Evolutionary conservation across 129 eudicot species (phyloP).

Genomic region (Artemisia annua): DNA sequence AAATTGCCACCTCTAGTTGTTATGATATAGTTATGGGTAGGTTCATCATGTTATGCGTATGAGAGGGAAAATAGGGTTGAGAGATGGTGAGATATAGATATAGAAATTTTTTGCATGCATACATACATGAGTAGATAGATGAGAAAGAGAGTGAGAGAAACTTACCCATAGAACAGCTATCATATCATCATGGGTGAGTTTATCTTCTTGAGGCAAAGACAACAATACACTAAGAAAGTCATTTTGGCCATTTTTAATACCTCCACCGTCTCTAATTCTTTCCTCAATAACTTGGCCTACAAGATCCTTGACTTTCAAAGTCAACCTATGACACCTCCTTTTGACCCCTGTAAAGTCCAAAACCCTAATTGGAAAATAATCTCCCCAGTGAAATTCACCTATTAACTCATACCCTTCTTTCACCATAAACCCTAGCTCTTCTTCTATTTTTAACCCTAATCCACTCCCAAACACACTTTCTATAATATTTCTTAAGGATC

Average conservation of each 20-base stretch:
- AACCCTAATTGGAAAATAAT: conserved; percentile 60
- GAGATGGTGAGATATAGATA: conserved; percentile 19
- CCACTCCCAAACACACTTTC: conserved; percentile 80
- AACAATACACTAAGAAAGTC: conserved; percentile 78
- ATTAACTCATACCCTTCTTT: conserved; percentile 81
- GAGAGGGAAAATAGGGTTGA: conserved; percentile 7
- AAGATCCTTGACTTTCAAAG: conserved; percentile 46
- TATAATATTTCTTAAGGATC: conserved; percentile 59
- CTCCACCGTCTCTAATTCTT: conserved; percentile 43
- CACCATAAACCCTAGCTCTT: conserved; percentile 62
- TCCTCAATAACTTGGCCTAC: conserved; percentile 52
- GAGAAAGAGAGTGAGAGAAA: conserved; percentile 26
- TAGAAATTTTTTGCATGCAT: neutral
- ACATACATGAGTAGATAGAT: too few species aligned
- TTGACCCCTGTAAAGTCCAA: conserved; percentile 67
- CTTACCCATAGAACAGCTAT: conserved; percentile 84
- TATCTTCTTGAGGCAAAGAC: conserved; percentile 75
- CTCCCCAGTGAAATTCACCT: conserved; percentile 70
- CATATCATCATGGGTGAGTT: conserved; percentile 60
- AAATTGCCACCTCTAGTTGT: too few species aligned
- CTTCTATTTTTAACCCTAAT: conserved; percentile 46
- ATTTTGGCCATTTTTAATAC: conserved; percentile 25
- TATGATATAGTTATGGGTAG: conserved; percentile 20
- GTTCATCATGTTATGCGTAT: conserved; percentile 29
- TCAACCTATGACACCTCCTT: conserved; percentile 68